Conservation (phyloP, 768 basidiomycete species). For the Favolaschia claudopus region DNA sequence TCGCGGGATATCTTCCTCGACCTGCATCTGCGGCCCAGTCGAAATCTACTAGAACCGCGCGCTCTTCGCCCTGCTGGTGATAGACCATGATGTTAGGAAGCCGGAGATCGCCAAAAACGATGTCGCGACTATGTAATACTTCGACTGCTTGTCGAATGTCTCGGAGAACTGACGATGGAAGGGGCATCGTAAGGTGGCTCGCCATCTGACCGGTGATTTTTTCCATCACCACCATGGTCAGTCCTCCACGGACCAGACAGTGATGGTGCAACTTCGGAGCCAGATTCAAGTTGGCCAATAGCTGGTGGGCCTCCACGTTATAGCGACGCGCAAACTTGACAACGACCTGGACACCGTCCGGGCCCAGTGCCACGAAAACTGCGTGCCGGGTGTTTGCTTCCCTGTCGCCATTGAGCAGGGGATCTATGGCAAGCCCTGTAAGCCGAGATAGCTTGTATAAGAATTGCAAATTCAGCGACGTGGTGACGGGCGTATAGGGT, state of each 20-base stretch:
- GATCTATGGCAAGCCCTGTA: not conserved
- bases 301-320: not conserved
- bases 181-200: conserved; percentile 16
- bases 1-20: conserved; percentile 32
- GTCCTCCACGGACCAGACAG: not conserved
- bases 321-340: conserved; percentile 7
- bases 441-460: not conserved
- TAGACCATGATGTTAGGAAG: conserved; percentile 32
- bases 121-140: not conserved
- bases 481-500: not conserved
- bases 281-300: not conserved
- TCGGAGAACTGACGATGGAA: not conserved
- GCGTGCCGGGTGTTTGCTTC: not conserved
- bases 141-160: not conserved
- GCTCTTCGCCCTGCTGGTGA: too few species aligned
- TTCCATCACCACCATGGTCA: conserved; percentile 1
- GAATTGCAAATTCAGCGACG: not conserved
- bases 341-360: not conserved
- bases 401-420: not conserved
- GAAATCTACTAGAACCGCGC: conserved; percentile 35
- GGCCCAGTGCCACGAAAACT: not conserved
- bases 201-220: not conserved
- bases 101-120: conserved; percentile 41
- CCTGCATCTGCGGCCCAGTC: conserved; percentile 36
- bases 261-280: not conserved